phyloP scores from a whole-genome alignment of 2,329 filamentous ascomycete species.

The Trichoderma semiorbis region DNA sequence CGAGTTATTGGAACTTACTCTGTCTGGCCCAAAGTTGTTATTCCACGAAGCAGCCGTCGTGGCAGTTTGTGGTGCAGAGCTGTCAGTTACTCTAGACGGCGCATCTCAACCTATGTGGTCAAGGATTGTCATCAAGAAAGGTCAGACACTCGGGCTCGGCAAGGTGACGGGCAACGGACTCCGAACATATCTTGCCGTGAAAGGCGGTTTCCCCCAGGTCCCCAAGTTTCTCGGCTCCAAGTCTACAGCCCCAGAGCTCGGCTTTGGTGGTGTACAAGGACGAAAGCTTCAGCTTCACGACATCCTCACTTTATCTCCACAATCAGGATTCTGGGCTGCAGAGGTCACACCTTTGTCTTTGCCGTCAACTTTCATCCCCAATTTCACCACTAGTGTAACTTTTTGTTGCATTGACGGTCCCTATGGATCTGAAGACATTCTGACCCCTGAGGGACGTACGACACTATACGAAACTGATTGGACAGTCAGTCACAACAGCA shows the following conservation, averaged over 20 bases:
- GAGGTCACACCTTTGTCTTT: not conserved
- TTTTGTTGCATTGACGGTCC: not conserved
- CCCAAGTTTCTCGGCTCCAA: constrained; percentile 20
- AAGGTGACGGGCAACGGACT: not conserved
- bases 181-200: constrained; percentile 20
- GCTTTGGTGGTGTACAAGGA: not conserved
- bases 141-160: not conserved
- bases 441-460: not conserved
- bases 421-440: not conserved
- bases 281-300: not conserved
- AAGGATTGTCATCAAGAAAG: not conserved
- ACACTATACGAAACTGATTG: not conserved
- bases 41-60: not conserved
- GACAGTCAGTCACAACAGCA: not conserved
- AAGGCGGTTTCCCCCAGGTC: constrained; percentile 21
- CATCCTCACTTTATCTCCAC: not conserved
- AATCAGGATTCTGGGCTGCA: not conserved
- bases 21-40: not conserved
- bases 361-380: not conserved
- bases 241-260: not conserved
- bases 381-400: not conserved
- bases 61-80: not conserved
- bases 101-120: not conserved
- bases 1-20: not conserved
- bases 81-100: not conserved